These are phyloP conservation scores for Limonium bicolor DNA, from an alignment of 148 eudicot genomes.

Conservation along the genomic window DNA sequence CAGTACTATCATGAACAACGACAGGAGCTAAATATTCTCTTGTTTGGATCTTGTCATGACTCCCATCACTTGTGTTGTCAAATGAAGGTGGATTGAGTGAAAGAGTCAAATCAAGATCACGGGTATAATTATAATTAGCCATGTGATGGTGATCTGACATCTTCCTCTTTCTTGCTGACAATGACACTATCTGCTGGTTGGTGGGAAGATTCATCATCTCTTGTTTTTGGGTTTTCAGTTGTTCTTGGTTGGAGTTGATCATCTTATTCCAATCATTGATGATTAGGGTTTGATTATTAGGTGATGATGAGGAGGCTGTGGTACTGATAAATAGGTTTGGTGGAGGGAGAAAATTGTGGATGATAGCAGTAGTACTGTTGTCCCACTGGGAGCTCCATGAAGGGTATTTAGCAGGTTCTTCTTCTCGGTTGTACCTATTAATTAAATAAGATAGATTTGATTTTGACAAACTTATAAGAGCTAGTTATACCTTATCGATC, in stretches of 20 bases:
- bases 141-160: neutral
- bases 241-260: neutral
- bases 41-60: no score
- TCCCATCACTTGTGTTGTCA: neutral
- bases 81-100: slow-evolving; percentile 1
- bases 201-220: neutral
- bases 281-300: neutral
- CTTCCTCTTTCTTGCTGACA: neutral
- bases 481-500: no score
- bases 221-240: neutral
- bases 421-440: no score
- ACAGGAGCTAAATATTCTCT: no score
- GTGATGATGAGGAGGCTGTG: neutral
- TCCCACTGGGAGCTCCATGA: no score
- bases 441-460: no score
- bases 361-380: no score
- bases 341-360: no score
- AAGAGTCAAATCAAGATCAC: slow-evolving; percentile 2
- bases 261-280: neutral
- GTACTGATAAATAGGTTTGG: slow-evolving; percentile 27
- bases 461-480: no score
- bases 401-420: no score
- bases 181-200: neutral
- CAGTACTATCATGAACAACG: no score
- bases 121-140: no score